phyloP scores from a whole-genome alignment of 257 asterid species.

The Capsicum pubescens region DNA sequence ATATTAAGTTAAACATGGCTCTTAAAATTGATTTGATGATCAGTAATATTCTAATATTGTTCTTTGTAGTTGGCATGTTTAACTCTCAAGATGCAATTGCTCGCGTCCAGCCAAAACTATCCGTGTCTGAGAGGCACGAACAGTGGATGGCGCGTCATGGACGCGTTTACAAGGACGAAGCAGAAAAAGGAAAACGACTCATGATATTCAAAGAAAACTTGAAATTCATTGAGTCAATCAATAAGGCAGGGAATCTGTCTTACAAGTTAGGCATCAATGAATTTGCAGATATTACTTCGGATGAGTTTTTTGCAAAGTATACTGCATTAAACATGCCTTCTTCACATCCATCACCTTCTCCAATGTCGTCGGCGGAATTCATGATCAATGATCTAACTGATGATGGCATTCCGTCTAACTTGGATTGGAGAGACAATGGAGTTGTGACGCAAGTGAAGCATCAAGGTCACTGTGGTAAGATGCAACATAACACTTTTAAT shows the following conservation, averaged over 20 bases:
- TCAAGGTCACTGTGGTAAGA: constrained; percentile 38
- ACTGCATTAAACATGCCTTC: constrained; percentile 29
- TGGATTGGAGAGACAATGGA: constrained; percentile 39
- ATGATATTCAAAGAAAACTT: constrained; percentile 49
- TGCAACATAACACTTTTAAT: background rate
- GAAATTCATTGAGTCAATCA: constrained; percentile 42
- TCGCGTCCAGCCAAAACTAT: constrained; percentile 14
- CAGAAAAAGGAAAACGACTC: constrained; percentile 42
- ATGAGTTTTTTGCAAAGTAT: constrained; percentile 42
- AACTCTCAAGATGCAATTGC: background rate
- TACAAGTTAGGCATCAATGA: constrained; percentile 44
- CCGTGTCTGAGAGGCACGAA: constrained; percentile 35
- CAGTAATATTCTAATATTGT: background rate
- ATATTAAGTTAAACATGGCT: background rate
- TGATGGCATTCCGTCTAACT: constrained; percentile 18
- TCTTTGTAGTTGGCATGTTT: constrained; percentile 26
- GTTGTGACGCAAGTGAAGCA: constrained; percentile 36
- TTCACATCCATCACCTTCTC: background rate
- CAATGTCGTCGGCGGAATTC: background rate
- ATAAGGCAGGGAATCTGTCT: constrained; percentile 37
- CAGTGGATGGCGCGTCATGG: constrained; percentile 47
- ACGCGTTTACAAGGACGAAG: constrained; percentile 35
- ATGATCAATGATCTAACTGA: constrained; percentile 27
- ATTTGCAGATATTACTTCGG: constrained; percentile 50
- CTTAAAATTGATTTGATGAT: constrained; percentile 13